phyloP scores from a whole-genome alignment of 1,284 basidiomycete genomes.

The Pisolithus thermaeus region DNA sequence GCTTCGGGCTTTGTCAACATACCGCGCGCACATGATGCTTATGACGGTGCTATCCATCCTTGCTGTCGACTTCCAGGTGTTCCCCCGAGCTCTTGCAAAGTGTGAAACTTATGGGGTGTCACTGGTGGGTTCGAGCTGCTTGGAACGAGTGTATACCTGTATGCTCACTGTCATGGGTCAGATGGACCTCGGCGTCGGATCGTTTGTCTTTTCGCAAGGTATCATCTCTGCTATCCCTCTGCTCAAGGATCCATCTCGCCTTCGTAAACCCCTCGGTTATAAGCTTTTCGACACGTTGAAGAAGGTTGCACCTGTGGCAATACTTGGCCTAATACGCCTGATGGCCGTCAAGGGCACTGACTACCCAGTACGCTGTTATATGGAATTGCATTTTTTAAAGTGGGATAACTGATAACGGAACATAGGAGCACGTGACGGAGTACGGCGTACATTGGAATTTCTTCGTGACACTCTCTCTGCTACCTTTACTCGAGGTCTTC shows the following conservation, averaged over 20 bases:
- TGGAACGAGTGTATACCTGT: background rate
- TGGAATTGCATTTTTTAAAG: background rate
- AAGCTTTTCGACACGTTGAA: conserved; percentile 48
- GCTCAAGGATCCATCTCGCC: conserved; percentile 51
- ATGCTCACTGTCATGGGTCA: conserved; percentile 28
- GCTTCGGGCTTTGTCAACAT: conserved; percentile 77
- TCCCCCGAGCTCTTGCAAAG: conserved; percentile 86
- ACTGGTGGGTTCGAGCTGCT: conserved; percentile 48
- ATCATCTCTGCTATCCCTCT: conserved; percentile 80
- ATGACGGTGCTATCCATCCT: conserved; percentile 90
- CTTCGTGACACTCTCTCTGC: conserved; percentile 85
- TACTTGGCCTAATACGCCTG: conserved; percentile 75
- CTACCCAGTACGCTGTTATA: conserved; percentile 74
- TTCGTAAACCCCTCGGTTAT: conserved; percentile 42
- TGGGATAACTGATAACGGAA: background rate
- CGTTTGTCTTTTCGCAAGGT: conserved; percentile 94
- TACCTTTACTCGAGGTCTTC: conserved; percentile 73
- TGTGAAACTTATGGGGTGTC: conserved; percentile 95
- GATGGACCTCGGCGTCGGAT: conserved; percentile 98
- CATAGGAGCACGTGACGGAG: conserved; percentile 90
- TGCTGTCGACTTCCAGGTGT: conserved; percentile 93
- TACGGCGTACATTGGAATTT: conserved; percentile 99
- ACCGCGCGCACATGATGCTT: conserved; percentile 93
- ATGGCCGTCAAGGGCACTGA: conserved; percentile 88
- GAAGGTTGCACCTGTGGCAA: conserved; percentile 66